Percentiles rank a stretch among this genome's conserved stretches.
Conservation (phyloP, 106 monocot genomes). For the Vanilla planifolia region DNA sequence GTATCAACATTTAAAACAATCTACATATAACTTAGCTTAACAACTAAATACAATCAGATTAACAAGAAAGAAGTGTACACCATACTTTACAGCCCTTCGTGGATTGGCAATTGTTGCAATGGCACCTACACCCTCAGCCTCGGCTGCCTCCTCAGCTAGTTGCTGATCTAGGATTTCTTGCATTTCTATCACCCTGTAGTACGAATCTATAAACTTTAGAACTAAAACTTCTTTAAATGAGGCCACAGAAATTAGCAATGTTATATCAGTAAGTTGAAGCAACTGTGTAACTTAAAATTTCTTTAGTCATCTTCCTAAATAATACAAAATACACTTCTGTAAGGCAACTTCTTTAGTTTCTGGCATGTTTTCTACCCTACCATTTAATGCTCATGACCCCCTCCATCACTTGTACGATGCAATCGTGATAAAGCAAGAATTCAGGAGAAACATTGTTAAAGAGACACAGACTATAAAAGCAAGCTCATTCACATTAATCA, state of each 20-base stretch:
- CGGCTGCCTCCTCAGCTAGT: conserved; percentile 96
- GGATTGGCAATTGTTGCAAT: conserved; percentile 86
- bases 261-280: not conserved
- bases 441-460: no score
- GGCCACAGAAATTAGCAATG: not conserved
- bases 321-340: not conserved
- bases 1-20: not conserved
- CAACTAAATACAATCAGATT: not conserved
- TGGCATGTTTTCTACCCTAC: not conserved
- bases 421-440: not conserved
- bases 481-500: not conserved
- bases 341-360: not conserved
- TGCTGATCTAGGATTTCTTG: conserved; percentile 98
- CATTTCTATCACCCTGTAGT: conserved; percentile 90
- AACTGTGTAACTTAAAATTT: not conserved
- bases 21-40: conserved; percentile 3
- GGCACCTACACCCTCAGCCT: conserved; percentile 89
- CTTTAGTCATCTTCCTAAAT: not conserved
- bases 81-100: conserved; percentile 82
- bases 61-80: not conserved
- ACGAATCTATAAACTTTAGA: conserved; percentile 7
- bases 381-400: not conserved
- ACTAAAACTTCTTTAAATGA: conserved; percentile 5
- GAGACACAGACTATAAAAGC: not conserved
- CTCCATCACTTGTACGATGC: not conserved